These are phyloP conservation scores for Stemphylium lycopersici DNA, from an alignment of 2,329 filamentous ascomycete genomes.

Conservation along the genomic window DNA sequence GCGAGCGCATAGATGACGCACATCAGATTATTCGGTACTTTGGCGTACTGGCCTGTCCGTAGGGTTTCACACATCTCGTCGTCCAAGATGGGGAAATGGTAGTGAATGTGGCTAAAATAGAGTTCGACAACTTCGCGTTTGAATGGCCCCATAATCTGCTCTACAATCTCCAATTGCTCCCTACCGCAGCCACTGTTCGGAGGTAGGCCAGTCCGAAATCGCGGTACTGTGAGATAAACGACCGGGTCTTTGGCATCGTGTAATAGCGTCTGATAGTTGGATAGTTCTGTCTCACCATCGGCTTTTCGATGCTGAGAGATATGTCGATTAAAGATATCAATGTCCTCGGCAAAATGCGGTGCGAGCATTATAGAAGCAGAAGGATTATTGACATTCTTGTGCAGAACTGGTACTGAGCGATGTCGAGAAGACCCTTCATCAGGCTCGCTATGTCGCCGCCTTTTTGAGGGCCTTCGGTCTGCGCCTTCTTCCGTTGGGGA, in stretches of 20 bases:
- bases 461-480: conserved; percentile 33
- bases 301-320: conserved; percentile 41
- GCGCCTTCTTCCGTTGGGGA: conserved; percentile 32
- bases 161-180: conserved; percentile 50
- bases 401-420: conserved; percentile 34
- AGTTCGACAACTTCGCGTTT: conserved; percentile 51
- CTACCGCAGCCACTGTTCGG: conserved; percentile 44
- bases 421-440: conserved; percentile 29
- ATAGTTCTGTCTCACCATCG: conserved; percentile 37
- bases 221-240: conserved; percentile 55
- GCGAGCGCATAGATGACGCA: conserved; percentile 50
- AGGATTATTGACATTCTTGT: conserved; percentile 38
- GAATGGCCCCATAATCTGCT: conserved; percentile 49
- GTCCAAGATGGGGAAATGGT: conserved; percentile 50
- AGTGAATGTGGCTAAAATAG: conserved; percentile 52
- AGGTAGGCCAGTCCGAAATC: conserved; percentile 55
- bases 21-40: conserved; percentile 45
- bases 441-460: conserved; percentile 36
- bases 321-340: conserved; percentile 50
- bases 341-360: conserved; percentile 51
- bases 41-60: conserved; percentile 42
- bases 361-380: conserved; percentile 49
- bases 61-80: conserved; percentile 45
- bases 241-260: conserved; percentile 51
- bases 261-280: conserved; percentile 58